Evolutionary conservation across 306 rosid genomes (phyloP), one percentile per base, ranked within the genome.

Genomic region (Benincasa hispida): DNA sequence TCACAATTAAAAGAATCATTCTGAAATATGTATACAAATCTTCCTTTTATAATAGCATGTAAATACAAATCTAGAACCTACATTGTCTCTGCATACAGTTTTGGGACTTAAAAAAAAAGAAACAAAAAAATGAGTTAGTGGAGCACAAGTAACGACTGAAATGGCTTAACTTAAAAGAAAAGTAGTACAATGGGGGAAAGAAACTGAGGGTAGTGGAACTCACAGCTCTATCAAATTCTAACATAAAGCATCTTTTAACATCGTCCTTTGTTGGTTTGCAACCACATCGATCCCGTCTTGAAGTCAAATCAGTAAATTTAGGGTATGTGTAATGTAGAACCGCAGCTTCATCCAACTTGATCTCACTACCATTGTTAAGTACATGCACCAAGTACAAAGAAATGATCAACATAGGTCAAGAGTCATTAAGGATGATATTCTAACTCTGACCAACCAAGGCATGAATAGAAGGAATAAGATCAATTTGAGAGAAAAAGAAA

Each of bases 241-340:
- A 84, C 99, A 94, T 94, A 82, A 94, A 94, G 90, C 99, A 94
- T 89, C 99, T 87, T 88, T 94, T 94, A 66, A 94, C 96, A 80
- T 94, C 99, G 32, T 94, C 98, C 84, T 82, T 87, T 28, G 97
- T 90, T 62, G 99, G 98, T 85, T 94, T 94, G 93, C 98, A 94
- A 88, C 93, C 96, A 86, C 98, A 90, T 42, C 98, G 93, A 86
- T 94, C 93, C 42, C 96, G 96, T 85, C 98, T 87, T 75, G 99
- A 94, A 24, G 96, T 92, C 80, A 94, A 87, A 83, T 94, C 99
- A 8, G 96, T 89, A 87, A 94, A 94, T 76, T 87, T 92, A 48
- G 99, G 86, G 22, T 94, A 92, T 13, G 99, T 94, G 84, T 94
- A 94, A 80, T 94, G 99, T 17, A 94, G 89, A 82, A 94, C 98